Conservation (phyloP, 306 rosid genomes). For the Cicer judaicum region DNA sequence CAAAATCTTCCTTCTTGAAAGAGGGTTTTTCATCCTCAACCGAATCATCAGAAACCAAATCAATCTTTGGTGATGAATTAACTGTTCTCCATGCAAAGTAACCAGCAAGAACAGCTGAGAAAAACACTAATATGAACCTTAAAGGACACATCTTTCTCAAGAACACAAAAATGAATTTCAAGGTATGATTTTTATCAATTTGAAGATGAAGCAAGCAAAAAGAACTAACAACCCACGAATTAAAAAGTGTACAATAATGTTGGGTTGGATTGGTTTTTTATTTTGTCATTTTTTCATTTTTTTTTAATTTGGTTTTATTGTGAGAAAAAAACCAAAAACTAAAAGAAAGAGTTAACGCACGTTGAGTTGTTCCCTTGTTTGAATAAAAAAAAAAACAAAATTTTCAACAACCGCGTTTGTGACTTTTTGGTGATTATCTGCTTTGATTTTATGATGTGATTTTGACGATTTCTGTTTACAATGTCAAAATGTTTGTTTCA, state of each 20-base stretch:
- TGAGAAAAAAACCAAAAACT: conserved; percentile 15
- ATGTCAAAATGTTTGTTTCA: conserved; percentile 44
- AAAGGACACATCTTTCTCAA: conserved; percentile 67
- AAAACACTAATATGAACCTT: conserved; percentile 75
- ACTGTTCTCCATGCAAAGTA: conserved; percentile 74
- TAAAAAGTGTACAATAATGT: conserved; percentile 28
- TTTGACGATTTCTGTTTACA: conserved; percentile 36
- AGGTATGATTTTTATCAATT: not conserved
- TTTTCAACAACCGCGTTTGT: conserved; percentile 42
- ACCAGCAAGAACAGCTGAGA: conserved; percentile 74
- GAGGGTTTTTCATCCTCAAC: conserved; percentile 39
- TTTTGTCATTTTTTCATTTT: not conserved
- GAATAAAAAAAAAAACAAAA: conserved; percentile 6
- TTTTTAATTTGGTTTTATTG: not conserved
- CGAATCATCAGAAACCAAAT: conserved; percentile 29
- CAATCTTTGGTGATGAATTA: conserved; percentile 50
- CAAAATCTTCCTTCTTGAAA: conserved; percentile 32
- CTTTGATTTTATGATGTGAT: conserved; percentile 9
- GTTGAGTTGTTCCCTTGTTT: conserved; percentile 40
- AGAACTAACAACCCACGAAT: conserved; percentile 23
- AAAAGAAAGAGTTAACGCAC: conserved; percentile 36
- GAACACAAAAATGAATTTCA: not conserved
- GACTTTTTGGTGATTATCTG: conserved; percentile 22
- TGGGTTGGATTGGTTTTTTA: conserved; percentile 10
- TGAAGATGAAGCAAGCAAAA: not conserved